These are phyloP conservation scores for Epichloe typhina DNA, from an alignment of 2,329 filamentous ascomycete genomes.

Conservation along the genomic window DNA sequence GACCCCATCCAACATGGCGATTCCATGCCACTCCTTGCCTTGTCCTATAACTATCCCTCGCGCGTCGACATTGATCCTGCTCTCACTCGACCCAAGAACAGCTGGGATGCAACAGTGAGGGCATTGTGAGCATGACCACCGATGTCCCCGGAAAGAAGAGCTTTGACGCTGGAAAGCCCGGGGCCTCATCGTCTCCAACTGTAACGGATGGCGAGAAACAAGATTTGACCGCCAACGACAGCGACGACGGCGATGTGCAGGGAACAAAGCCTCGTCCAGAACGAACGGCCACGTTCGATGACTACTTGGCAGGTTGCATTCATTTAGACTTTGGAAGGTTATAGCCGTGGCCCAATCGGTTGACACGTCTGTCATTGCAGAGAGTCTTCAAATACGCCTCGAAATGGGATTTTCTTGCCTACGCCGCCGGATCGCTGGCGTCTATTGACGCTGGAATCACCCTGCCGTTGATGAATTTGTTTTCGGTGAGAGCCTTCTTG, in stretches of 20 bases:
- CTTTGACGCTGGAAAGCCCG: background rate
- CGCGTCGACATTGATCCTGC: no score
- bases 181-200: background rate
- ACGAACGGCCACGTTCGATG: slow-evolving; percentile 21
- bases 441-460: no score
- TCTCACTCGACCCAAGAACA: no score
- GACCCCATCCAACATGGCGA: no score
- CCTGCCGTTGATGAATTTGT: no score
- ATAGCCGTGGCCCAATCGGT: background rate
- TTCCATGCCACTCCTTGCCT: no score
- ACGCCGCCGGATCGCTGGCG: background rate
- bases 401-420: background rate
- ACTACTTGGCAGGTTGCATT: slow-evolving; percentile 28
- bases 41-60: no score
- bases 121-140: background rate
- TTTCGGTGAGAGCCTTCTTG: no score
- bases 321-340: background rate
- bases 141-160: background rate
- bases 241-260: no score
- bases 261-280: slow-evolving; percentile 11
- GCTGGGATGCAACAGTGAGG: no score
- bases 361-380: background rate
- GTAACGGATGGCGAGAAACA: background rate
- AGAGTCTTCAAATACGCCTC: background rate
- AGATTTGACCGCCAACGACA: background rate